Evolutionary conservation across 768 basidiomycete species (phyloP), one percentile per base, ranked within the genome.

Genomic region (Kwoniella dejecticola): DNA sequence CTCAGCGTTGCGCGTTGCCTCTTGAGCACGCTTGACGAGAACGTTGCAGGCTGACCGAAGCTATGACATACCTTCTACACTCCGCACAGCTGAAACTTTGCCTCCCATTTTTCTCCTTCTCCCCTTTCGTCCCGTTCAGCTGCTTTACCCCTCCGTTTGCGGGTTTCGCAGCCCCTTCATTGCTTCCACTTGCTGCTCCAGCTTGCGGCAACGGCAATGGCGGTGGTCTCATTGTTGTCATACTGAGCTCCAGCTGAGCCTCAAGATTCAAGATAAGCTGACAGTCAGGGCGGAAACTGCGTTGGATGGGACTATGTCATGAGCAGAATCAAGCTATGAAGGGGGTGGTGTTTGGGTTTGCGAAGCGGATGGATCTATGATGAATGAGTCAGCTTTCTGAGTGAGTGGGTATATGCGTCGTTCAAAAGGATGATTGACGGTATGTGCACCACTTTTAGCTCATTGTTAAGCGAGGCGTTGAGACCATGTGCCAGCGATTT

Each of bases 41-140:
- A 33, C 26, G 17, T 40, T 21, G 26, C 33, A 33, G 29, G 38
- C 5, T n/a, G 45, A n/a, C 21, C 11, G 38, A 13, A 6, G 11
- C 19, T 21, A 4, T 23, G 23, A 59, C 70, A 65, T 59, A 74
- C 72, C 72, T 46, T 45, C 69, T 42, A 64, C 76, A 77, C 55
- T 77, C 76, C 21, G 74, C 74, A 67, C 76, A 77, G 55, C 76
- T 77, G 61, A 68, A 71, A 41, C 68, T 72, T 59, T 66, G 71
- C 40, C 65, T 67, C 4, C 61, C 61, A 1, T 46, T 56, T 48
- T 57, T 62, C 52, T 62, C 60, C 33, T 62, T 62, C 29, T 62
- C 60, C 5, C 29, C 44, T 23, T 60, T 60, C 12, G 15, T 38
- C 15, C 55, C 55, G 15, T 33, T 57, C n/a, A 57, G n/a, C 13